Evolutionary conservation across 495 filamentous ascomycete species (phyloP), one percentile per base, ranked within the genome.

Genomic region (Elasticomyces elasticus): DNA sequence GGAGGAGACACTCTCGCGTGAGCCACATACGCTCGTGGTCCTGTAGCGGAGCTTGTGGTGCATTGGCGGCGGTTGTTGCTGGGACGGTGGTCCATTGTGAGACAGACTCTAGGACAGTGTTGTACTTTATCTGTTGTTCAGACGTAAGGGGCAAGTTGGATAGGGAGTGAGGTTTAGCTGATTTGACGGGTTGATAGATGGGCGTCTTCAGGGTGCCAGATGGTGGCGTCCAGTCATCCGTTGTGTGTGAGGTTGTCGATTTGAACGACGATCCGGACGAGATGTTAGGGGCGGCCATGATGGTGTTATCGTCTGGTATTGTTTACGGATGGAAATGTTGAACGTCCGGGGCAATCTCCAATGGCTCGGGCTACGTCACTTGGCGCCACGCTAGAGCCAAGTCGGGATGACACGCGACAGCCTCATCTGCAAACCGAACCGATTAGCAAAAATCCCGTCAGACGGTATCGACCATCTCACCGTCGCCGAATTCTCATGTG

Each of bases 11-110:
- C 64, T 97, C 92, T 44, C 81, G 79, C 15, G 89, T 95, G 51
- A 97, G 76, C 80, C 85, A 98, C 72, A 94, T 79, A 64, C 77
- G 83, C 72, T 98, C 92, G 43, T 75, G 74, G 28, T 92, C 87
- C 19, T 80, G 82, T 51, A 96, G 68, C 2, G 88, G 81, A 9
- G 75, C 74, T 23, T 69, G 72, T 30, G 85, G 76, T 37, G 79
- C 78, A 45, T 71, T 71, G 48, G 77, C 75, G 54, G 76, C 79
- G 0, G 73, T 68, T 22, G 79, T 75, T 0, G 76, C 79, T 1
- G 83, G 84, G 10, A 94, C 66, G n/a, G 81, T 78, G 13, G 76
- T 78, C 85, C 87, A 92, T 44, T 70, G 71, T 57, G 79, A 81
- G 15, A 79, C 86, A 22, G 74, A 72, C 42, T 76, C 73, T 12